Conservation (phyloP, 2,329 filamentous ascomycete species). For the Phialophora chinensis region DNA sequence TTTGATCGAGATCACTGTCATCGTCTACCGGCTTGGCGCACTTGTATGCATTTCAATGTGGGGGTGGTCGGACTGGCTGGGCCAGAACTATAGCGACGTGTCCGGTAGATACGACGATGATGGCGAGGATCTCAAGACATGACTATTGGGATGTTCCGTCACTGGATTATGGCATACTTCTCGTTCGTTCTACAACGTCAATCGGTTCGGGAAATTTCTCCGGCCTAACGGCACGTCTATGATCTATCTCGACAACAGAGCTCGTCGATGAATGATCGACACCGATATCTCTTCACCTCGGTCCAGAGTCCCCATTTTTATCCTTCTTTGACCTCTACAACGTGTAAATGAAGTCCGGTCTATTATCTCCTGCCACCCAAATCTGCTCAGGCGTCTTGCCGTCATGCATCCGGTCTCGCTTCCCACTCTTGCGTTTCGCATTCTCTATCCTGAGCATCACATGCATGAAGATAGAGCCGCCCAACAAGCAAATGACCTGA, state of each 20-base stretch:
- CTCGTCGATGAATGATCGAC: neutral
- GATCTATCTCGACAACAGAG: neutral
- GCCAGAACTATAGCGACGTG: no score
- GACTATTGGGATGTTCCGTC: no score
- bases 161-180: neutral
- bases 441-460: constrained; percentile 33
- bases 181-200: neutral
- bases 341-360: constrained; percentile 22
- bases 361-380: constrained; percentile 28
- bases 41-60: no score
- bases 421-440: constrained; percentile 18
- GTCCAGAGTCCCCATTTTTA: neutral
- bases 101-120: no score
- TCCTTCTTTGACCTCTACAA: neutral
- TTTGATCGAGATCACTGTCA: no score
- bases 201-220: neutral
- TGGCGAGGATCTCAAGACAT: no score
- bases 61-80: no score
- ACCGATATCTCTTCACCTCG: neutral
- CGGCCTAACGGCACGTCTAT: neutral
- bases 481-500: constrained; percentile 69
- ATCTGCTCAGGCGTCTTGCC: constrained; percentile 25
- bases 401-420: constrained; percentile 30
- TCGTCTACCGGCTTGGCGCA: no score
- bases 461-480: constrained; percentile 53